Evolutionary conservation across 768 basidiomycete species (phyloP).

Genomic region (Xerocomellus amylosporus): DNA sequence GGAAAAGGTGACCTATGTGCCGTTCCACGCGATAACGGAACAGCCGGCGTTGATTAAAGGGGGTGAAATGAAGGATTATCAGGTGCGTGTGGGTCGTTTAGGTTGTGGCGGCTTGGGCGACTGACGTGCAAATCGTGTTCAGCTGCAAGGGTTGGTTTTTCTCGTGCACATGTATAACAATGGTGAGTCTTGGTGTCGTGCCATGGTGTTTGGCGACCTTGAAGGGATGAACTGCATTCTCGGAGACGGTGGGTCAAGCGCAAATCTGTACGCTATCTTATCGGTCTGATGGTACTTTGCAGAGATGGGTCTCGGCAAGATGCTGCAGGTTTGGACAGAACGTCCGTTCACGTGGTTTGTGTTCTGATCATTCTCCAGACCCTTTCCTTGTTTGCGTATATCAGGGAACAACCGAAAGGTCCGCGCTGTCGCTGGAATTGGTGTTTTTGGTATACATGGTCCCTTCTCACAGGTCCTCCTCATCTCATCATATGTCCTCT

Average conservation of each 20-base stretch:
- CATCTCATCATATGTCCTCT: conserved; percentile 75
- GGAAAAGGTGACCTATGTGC: conserved; percentile 30
- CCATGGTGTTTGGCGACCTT: background rate
- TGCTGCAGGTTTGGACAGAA: conserved; percentile 45
- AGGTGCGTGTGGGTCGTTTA: conserved; percentile 37
- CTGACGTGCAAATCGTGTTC: background rate
- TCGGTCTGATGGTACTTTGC: background rate
- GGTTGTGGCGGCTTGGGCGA: background rate
- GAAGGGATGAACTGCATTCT: conserved; percentile 68
- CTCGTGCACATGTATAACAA: conserved; percentile 67
- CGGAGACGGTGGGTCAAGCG: conserved; percentile 53
- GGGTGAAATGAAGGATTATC: conserved; percentile 71
- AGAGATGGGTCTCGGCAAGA: conserved; percentile 67
- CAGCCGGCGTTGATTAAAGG: conserved; percentile 52
- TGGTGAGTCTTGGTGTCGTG: conserved; percentile 34
- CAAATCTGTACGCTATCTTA: background rate
- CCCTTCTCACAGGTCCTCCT: conserved; percentile 38
- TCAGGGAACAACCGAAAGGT: conserved; percentile 53
- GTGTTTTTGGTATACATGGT: background rate
- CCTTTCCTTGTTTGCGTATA: conserved; percentile 63
- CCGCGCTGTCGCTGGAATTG: conserved; percentile 1
- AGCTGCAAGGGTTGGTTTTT: conserved; percentile 64
- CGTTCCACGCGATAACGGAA: conserved; percentile 38
- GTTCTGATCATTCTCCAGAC: conserved; percentile 35
- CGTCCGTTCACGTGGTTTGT: background rate